These are phyloP conservation scores for Chlorella sp. DNA, from an alignment of 139 green algal species.

Conservation along the genomic window DNA sequence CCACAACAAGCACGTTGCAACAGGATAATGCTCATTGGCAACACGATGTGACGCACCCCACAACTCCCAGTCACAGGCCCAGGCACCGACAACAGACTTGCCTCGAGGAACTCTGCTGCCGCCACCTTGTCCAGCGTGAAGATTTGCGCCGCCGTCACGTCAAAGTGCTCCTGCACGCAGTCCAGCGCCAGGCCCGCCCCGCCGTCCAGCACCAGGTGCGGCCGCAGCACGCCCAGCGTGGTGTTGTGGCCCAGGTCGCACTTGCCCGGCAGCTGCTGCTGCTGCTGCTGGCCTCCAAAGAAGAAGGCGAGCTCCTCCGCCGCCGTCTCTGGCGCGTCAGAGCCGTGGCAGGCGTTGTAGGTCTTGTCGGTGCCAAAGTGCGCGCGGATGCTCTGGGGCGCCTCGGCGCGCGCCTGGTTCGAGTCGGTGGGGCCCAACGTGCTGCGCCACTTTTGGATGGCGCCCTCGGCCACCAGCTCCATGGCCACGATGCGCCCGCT, in stretches of 20 bases:
- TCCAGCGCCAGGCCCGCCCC: constrained; percentile 33
- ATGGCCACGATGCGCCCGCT: constrained; percentile 63
- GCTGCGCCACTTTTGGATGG: constrained; percentile 51
- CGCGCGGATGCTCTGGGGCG: constrained; percentile 54
- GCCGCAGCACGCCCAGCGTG: constrained; percentile 66
- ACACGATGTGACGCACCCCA: too few species aligned
- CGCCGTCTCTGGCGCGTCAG: constrained; percentile 54
- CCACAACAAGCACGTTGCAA: too few species aligned
- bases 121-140: constrained; percentile 42
- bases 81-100: too few species aligned
- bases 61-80: too few species aligned
- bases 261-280: constrained; percentile 17
- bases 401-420: constrained; percentile 41
- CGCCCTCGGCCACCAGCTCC: constrained; percentile 56
- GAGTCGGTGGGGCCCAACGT: constrained; percentile 41
- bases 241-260: constrained; percentile 31
- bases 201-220: constrained; percentile 53
- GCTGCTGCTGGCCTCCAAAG: constrained; percentile 40
- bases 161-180: constrained; percentile 41
- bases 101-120: constrained; percentile 42
- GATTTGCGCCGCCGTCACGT: constrained; percentile 51
- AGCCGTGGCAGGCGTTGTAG: constrained; percentile 68
- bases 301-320: constrained; percentile 59
- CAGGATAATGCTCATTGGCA: too few species aligned
- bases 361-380: constrained; percentile 50